Conservation (phyloP, 2,329 filamentous ascomycete species). For the Aspergillus chevalieri region DNA sequence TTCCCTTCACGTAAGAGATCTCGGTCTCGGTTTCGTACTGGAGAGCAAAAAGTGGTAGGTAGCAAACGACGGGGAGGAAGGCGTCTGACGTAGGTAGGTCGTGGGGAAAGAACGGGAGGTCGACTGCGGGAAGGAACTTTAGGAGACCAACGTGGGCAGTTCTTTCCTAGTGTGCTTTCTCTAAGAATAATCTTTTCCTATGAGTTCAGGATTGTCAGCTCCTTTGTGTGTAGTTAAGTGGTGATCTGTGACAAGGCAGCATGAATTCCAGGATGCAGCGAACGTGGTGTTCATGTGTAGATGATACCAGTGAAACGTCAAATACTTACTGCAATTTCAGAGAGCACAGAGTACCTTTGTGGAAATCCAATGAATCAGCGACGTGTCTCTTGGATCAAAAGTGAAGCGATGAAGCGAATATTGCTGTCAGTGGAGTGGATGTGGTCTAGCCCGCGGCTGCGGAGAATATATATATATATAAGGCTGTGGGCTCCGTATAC, state of each 20-base stretch:
- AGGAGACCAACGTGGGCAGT: slow-evolving; percentile 19
- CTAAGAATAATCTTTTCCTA: background rate
- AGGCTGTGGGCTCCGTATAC: no score
- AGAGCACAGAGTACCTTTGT: no score
- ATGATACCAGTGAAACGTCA: background rate
- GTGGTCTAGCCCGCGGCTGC: no score
- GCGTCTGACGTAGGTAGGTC: slow-evolving; percentile 11
- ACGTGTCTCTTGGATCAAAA: background rate
- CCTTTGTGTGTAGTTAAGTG: background rate
- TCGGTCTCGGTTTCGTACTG: slow-evolving; percentile 12
- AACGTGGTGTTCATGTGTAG: no score
- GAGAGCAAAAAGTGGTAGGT: slow-evolving; percentile 10
- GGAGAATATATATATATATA: no score
- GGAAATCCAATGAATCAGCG: no score
- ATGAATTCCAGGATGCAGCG: background rate
- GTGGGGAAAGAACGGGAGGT: slow-evolving; percentile 14
- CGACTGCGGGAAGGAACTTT: slow-evolving; percentile 14
- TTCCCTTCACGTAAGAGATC: slow-evolving; percentile 8
- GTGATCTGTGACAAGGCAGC: background rate
- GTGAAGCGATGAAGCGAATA: background rate
- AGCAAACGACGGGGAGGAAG: slow-evolving; percentile 9
- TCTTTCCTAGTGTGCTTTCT: background rate
- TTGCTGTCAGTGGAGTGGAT: no score
- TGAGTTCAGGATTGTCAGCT: background rate
- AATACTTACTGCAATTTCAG: background rate